Conservation (phyloP, 1,284 basidiomycete species). For the Vanrija sp. region DNA sequence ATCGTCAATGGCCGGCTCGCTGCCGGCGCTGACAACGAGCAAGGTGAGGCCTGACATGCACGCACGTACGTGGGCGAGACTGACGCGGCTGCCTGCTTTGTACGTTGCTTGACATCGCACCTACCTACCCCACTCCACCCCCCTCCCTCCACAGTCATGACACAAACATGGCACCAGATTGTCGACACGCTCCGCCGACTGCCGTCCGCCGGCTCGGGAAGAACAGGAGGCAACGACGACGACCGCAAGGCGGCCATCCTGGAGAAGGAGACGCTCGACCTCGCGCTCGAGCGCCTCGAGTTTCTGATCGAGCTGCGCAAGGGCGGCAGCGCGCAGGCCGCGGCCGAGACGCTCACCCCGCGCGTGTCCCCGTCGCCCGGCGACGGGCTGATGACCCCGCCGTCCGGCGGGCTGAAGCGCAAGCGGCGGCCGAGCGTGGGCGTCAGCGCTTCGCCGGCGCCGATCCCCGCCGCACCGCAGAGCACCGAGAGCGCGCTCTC, state of each 20-base stretch:
- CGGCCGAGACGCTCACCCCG: conserved; percentile 1
- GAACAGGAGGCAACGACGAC: conserved; percentile 8
- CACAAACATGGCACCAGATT: conserved; percentile 37
- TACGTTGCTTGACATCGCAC: background rate
- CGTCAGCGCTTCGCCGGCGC: conserved; percentile 8
- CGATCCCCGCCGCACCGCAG: background rate
- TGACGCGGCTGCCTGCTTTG: background rate
- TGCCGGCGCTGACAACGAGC: conserved; percentile 12
- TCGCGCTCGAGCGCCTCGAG: conserved; percentile 38
- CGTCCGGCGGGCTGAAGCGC: conserved; percentile 9
- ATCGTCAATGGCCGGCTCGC: conserved; percentile 8
- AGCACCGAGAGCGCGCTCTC: conserved; percentile 10
- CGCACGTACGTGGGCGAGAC: background rate
- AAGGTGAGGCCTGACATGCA: conserved; percentile 12
- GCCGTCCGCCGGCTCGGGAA: conserved; percentile 15
- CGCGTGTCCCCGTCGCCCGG: conserved; percentile 8
- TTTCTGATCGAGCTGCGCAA: conserved; percentile 27
- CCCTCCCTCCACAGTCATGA: conserved; percentile 22
- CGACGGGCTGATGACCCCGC: conserved; percentile 12
- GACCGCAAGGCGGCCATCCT: conserved; percentile 9
- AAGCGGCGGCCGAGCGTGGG: conserved; percentile 14
- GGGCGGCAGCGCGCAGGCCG: background rate
- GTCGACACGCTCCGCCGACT: conserved; percentile 41
- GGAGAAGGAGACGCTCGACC: conserved; percentile 32
- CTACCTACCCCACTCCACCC: background rate